Evolutionary conservation across 2,329 filamentous ascomycete genomes (phyloP), one percentile per base, ranked within the genome.

Genomic region (Colletotrichum sansevieriae): DNA sequence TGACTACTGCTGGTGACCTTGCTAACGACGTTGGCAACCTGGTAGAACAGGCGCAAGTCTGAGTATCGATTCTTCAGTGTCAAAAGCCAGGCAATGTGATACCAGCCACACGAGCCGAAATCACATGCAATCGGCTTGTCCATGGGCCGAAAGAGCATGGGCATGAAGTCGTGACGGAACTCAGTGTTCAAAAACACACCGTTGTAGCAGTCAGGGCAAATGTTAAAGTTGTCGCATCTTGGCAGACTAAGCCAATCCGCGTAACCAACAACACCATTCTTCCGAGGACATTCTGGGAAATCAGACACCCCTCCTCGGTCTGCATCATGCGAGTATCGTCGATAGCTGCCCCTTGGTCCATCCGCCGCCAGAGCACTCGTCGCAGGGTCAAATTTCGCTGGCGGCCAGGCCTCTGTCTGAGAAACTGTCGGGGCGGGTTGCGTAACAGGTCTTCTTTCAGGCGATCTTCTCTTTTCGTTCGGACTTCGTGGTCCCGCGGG

Each of bases 221-320:
- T 91, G 71, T 93, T 89, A 73, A 98, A 92, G 68, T 88, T 87
- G 12, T 90, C 86, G 70, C 90, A 87, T 13, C 89, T 88, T 4
- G 88, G 88, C 4, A 98, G 83, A 0, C 91, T 95, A 70, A 94
- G 89, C 93, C 95, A 98, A 74, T 96, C 93, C 70, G 91, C 83
- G 70, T 90, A 86, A 2, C 90, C 90, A 10, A 86, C 81, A 12
- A 88, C 85, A 11, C 88, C 87, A 4, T 85, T 81, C 44, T 86
- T 88, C 69, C 93, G 86, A 7, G 90, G 91, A 73, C 95, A 97
- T 3, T 89, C 85, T 3, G 92, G 88, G 13, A 95, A 83, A 22
- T 82, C 80, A 11, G 81, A 76, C 7, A 84, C 74, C 3, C 77
- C 77, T 3, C 82, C 82, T 54, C 80, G 74, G 52, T 80, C 78